Percentiles rank a stretch among this genome's conserved stretches.
These are phyloP conservation scores for Parachaetomium inaequale DNA, from an alignment of 495 filamentous ascomycete genomes.

Conservation along the genomic window DNA sequence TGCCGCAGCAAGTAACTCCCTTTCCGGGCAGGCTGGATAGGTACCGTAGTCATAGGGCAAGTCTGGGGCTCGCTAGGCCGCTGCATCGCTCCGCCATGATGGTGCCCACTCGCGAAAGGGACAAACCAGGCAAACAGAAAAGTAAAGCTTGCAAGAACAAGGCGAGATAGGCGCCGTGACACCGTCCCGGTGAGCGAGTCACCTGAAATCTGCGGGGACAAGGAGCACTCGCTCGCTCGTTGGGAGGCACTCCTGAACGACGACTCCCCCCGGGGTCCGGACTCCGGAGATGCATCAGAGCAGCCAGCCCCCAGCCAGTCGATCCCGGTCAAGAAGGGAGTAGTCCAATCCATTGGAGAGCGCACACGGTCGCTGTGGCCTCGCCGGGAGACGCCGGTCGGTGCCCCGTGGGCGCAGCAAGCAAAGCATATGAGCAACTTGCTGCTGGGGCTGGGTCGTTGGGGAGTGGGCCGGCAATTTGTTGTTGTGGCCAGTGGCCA, in stretches of 20 bases:
- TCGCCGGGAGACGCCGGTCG: background rate
- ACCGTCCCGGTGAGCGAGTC: slow-evolving; percentile 2
- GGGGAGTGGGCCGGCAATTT: background rate
- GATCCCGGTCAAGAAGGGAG: background rate
- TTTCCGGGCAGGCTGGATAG: background rate
- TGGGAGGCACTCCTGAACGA: background rate
- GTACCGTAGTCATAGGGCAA: too few species aligned
- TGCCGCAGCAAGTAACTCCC: slow-evolving; percentile 2
- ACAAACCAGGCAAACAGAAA: slow-evolving; percentile 7
- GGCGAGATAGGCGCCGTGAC: slow-evolving; percentile 8
- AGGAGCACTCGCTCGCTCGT: background rate
- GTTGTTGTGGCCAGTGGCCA: background rate
- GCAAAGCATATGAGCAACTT: background rate
- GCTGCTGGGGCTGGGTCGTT: background rate
- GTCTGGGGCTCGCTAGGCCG: slow-evolving; percentile 10
- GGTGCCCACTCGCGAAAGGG: slow-evolving; percentile 7
- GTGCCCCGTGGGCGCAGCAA: slow-evolving; percentile 7
- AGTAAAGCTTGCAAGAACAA: slow-evolving; percentile 9
- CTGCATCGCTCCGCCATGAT: slow-evolving; percentile 20
- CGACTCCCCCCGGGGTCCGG: background rate
- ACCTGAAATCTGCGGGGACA: background rate
- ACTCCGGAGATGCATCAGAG: background rate
- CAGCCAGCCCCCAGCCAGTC: background rate
- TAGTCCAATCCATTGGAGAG: background rate
- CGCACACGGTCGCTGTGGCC: background rate